Evolutionary conservation across 202 grass and related monocot species (phyloP), one percentile per base, ranked within the genome.

Genomic region (Carex sylvatica): DNA sequence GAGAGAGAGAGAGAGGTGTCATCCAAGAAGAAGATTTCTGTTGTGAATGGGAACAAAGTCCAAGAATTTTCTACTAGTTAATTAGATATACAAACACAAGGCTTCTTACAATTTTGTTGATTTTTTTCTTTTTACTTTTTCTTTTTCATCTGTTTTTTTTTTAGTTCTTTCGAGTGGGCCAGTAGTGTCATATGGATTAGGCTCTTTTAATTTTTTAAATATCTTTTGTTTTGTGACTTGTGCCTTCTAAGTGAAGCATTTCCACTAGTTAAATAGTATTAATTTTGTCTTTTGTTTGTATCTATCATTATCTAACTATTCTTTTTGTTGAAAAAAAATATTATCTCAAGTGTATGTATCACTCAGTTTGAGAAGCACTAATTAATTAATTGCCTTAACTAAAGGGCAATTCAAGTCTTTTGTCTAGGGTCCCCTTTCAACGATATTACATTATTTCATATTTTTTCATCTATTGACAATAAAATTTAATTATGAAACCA

Each of bases 21-120:
- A 36, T 77, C 26, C 59, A 59, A 77, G 28, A 77, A 77, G 28
- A 38, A 38, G 26, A 59, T 77, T 58, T 77, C 52, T 35, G 28
- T 56, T 77, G 74, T 62, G 60, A 23, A 74, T 52, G 70, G 70
- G 46, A 52, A 74, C 78, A 80, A 46, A 65, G 60, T 4, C 38
- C 58, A 80, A 82, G 80, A 70, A 69, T 22, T 51, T 82, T 56
- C 26, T 70, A 56, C 24, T 82, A 56, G 62, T 11, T 82, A 55
- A 42, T n/a, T 61, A 44, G 19, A 80, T 80, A 80, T 80, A 60
- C 58, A 80, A 82, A 47, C 38, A 81, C 46, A 69, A 69, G 63
- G 63, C 19, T 82, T 82, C 61, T 82, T 49, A 82, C 44, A 56
- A 68, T 66, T 82, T 82, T 69, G 12, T 53, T 11, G 14, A 19